phyloP scores from a whole-genome alignment of 176 grass and related monocot genomes.

The Paspalum notatum region DNA sequence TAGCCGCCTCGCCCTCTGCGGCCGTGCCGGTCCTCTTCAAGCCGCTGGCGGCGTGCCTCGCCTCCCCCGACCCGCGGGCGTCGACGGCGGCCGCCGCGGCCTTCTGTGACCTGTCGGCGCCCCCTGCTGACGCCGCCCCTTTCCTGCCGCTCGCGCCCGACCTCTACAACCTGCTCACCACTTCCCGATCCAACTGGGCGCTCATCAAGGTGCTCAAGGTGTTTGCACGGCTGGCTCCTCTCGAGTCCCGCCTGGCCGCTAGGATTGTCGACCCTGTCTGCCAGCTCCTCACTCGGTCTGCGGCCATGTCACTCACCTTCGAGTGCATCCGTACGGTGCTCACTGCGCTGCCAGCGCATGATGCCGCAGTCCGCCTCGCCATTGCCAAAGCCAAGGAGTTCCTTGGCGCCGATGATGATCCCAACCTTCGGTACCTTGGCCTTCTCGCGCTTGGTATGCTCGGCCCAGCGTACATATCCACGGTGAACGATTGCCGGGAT shows the following conservation, averaged over 20 bases:
- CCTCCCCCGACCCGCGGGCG: slow-evolving; percentile 63
- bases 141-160: slow-evolving; percentile 90
- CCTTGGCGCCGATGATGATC: slow-evolving; percentile 65
- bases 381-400: slow-evolving; percentile 82
- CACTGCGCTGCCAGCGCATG: slow-evolving; percentile 55
- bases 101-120: slow-evolving; percentile 85
- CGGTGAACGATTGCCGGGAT: slow-evolving; percentile 58
- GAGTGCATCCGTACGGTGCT: slow-evolving; percentile 81
- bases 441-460: slow-evolving; percentile 75
- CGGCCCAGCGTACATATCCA: slow-evolving; percentile 49
- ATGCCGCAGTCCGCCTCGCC: slow-evolving; percentile 59
- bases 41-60: slow-evolving; percentile 82
- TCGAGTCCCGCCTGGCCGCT: slow-evolving; percentile 69
- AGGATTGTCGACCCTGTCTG: slow-evolving; percentile 78
- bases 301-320: slow-evolving; percentile 80
- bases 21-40: slow-evolving; percentile 78
- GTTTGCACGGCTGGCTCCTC: slow-evolving; percentile 67
- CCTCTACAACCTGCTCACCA: slow-evolving; percentile 69
- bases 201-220: slow-evolving; percentile 97
- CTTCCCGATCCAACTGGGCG: slow-evolving; percentile 80
- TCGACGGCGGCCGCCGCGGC: slow-evolving; percentile 67
- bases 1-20: slow-evolving; percentile 57
- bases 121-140: slow-evolving; percentile 61
- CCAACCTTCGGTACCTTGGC: slow-evolving; percentile 90
- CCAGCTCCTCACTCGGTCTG: slow-evolving; percentile 60